Conservation (phyloP, 208 protist genomes). For the Wallacemonas sp. region DNA sequence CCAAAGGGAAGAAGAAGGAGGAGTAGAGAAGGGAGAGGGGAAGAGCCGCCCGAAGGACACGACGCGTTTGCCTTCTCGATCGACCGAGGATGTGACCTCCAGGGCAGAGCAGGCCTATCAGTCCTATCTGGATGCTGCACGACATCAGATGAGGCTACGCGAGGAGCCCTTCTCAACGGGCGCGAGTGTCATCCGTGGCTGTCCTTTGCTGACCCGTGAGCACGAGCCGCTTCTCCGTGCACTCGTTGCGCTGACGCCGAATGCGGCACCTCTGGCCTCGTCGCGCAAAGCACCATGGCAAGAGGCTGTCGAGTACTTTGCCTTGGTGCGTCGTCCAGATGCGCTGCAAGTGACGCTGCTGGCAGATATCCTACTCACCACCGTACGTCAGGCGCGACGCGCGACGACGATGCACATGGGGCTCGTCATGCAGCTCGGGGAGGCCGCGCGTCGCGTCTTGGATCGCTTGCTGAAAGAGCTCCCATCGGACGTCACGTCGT, state of each 20-base stretch:
- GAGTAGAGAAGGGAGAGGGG: background rate
- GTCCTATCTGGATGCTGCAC: conserved; percentile 20
- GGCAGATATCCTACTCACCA: conserved; percentile 28
- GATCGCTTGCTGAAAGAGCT: background rate
- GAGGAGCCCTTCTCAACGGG: background rate
- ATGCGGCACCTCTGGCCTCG: too few relatives aligned
- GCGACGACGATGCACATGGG: too few relatives aligned
- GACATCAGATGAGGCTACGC: background rate
- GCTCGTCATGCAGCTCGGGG: background rate
- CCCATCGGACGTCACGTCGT: background rate
- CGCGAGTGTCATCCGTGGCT: background rate
- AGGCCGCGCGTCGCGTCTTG: background rate
- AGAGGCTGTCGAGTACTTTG: conserved; percentile 26
- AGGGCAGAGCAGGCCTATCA: conserved; percentile 24
- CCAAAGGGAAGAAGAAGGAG: background rate
- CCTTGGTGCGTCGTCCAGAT: conserved; percentile 35
- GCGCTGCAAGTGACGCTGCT: conserved; percentile 38
- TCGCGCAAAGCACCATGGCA: conserved; percentile 10
- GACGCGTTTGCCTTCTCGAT: background rate
- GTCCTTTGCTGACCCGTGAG: background rate
- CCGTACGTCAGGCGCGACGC: background rate
- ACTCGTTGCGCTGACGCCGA: conserved; percentile 2
- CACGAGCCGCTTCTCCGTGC: conserved; percentile 6
- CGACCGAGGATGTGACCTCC: background rate
- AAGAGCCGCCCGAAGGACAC: background rate